Evolutionary conservation across 2,329 filamentous ascomycete genomes (phyloP), one percentile per base, ranked within the genome.

Genomic region (Fusarium sp.): DNA sequence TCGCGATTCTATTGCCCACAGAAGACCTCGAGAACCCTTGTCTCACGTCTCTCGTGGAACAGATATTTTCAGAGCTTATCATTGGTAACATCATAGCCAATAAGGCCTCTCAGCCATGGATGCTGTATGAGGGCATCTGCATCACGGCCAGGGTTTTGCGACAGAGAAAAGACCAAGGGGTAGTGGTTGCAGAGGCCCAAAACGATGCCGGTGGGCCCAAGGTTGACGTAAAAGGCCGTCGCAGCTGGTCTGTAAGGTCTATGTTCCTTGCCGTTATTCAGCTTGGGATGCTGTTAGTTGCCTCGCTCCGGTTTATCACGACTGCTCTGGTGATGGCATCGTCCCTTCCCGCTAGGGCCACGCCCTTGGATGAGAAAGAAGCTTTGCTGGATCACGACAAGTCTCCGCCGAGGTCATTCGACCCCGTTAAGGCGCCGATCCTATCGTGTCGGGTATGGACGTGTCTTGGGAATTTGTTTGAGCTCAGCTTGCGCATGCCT

Each of bases 1-100:
- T 99, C 70, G 92, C 94, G 30, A 87, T 98, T 59, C 88, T 99
- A 22, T 87, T 99, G 26, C 96, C 96, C 15, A 96, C 95, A 22
- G 96, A 98, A 79, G 96, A 98, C 81, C 86, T 98, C 44, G 91
- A 96, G 79, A 98, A 98, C 81, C 90, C 90, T 61, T 97, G 94
- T 81, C 86, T 98, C 78, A 92, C 93, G 64, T 89, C 94, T 41
- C 86, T 99, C 70, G 92, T 98, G 71, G 91, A 91, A 62, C 94
- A 98, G 83, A 93, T 98, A 74, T 87, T 98, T 70, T 94, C 95
- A 12, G 95, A 98, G 82, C 91, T 97, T 81, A 94, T 98, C 71
- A 87, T 99, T 73, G 94, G 94, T 71, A 95, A 94, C 76, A 89
- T 93, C 66, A 87, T 98, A 77, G 91, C 91, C 77, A 93, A 92